These are phyloP conservation scores for Fusarium drepaniforme DNA, from an alignment of 2,329 filamentous ascomycete genomes.

Conservation along the genomic window DNA sequence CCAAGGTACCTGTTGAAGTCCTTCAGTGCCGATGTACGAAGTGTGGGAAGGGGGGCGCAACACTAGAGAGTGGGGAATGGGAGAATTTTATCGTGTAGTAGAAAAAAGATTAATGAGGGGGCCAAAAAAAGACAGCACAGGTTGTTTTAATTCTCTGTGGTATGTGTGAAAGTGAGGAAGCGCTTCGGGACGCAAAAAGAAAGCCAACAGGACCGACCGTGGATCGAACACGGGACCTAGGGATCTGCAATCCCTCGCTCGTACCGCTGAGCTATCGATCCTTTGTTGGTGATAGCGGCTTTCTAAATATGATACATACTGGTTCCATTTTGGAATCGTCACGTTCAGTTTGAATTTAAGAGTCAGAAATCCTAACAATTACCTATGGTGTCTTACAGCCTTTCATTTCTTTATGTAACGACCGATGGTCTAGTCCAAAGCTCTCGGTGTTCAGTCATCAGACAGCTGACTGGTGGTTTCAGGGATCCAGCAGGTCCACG, in stretches of 20 bases:
- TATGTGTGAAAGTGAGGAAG: not conserved
- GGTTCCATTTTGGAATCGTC: not conserved
- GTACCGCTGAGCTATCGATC: conserved; percentile 41
- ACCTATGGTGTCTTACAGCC: not conserved
- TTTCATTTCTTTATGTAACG: not conserved
- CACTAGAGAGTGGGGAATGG: not conserved
- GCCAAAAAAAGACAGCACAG: not conserved
- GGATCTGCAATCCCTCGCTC: conserved; percentile 42
- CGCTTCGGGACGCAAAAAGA: not conserved
- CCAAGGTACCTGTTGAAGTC: too few relatives aligned
- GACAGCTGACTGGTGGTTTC: not conserved
- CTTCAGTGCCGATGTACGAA: conserved; percentile 4
- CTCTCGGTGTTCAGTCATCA: not conserved
- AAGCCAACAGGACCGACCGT: conserved; percentile 32
- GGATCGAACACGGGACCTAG: conserved; percentile 41
- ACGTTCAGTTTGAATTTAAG: not conserved
- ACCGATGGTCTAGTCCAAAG: not conserved
- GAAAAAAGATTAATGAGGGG: too few relatives aligned
- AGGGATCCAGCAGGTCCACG: not conserved
- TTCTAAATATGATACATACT: not conserved
- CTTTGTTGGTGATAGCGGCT: not conserved
- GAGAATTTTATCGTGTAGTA: not conserved
- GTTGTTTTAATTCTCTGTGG: not conserved
- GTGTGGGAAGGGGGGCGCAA: not conserved
- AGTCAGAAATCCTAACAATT: not conserved